Percentiles rank a stretch among this genome's conserved stretches.
These are phyloP conservation scores for Moricandia arvensis DNA, from an alignment of 345 rosid species.

Conservation along the genomic window DNA sequence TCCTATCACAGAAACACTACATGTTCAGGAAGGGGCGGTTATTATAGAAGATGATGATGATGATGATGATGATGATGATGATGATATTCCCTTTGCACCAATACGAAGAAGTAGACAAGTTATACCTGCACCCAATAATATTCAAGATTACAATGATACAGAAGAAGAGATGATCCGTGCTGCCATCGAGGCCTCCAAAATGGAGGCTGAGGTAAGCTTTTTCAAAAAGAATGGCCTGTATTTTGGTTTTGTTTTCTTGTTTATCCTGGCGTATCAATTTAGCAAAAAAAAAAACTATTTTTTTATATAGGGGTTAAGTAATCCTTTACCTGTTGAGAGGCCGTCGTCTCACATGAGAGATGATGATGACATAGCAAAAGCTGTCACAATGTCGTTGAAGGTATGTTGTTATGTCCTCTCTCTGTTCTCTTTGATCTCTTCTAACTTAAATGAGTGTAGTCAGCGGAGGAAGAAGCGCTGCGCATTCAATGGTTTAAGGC, in stretches of 20 bases:
- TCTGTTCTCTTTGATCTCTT: constrained; percentile 10
- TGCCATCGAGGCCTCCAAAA: constrained; percentile 97
- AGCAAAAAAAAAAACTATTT: too few relatives aligned
- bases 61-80: too few relatives aligned
- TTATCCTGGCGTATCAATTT: constrained; percentile 1
- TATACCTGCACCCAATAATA: constrained; percentile 43
- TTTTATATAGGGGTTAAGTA: constrained; percentile 44
- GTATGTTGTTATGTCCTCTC: constrained; percentile 38
- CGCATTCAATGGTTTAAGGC: constrained; percentile 46
- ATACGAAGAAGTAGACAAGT: constrained; percentile 32
- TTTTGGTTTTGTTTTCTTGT: not conserved
- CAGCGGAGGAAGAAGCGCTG: constrained; percentile 62
- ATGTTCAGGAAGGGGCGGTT: constrained; percentile 53
- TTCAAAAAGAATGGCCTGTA: not conserved
- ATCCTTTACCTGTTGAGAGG: constrained; percentile 41
- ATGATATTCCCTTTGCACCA: too few relatives aligned
- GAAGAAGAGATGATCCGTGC: constrained; percentile 98
- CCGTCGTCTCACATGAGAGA: constrained; percentile 49
- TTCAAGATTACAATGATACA: constrained; percentile 70
- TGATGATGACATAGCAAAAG: constrained; percentile 65
- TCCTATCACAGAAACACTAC: constrained; percentile 54
- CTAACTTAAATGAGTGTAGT: constrained; percentile 47
- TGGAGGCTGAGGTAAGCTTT: constrained; percentile 56
- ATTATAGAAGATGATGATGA: constrained; percentile 63
- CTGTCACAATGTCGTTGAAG: constrained; percentile 68